These are phyloP conservation scores for Lactarius sp. DNA, from an alignment of 768 basidiomycete species.

Conservation along the genomic window DNA sequence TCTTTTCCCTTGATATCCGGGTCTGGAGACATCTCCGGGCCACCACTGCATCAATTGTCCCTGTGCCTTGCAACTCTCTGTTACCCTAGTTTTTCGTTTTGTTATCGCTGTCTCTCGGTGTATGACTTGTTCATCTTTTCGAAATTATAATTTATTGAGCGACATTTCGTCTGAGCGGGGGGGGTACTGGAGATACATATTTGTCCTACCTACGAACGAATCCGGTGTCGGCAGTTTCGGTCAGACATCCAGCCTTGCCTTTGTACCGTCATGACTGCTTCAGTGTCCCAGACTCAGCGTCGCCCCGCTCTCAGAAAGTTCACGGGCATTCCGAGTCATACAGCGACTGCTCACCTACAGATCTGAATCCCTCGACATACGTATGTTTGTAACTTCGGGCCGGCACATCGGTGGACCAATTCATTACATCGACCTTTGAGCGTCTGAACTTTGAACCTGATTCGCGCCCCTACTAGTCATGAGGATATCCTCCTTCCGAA, in stretches of 20 bases:
- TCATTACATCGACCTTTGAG: too few relatives aligned
- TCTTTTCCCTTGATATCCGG: background rate
- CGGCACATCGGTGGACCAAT: background rate
- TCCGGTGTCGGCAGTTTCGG: background rate
- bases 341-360: conserved; percentile 10
- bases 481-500: conserved; percentile 35
- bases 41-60: background rate
- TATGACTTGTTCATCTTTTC: background rate
- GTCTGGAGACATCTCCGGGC: background rate
- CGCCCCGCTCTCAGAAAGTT: conserved; percentile 7
- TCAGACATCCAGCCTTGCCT: background rate
- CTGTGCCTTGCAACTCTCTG: background rate
- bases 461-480: background rate
- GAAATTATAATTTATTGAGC: too few relatives aligned
- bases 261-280: conserved; percentile 6
- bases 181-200: background rate
- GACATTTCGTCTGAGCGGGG: too few relatives aligned
- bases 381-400: background rate
- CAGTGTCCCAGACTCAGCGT: conserved; percentile 3
- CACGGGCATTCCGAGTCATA: conserved; percentile 18
- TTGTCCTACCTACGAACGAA: background rate
- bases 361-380: conserved; percentile 10
- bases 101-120: background rate
- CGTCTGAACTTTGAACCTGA: too few relatives aligned
- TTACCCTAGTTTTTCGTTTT: background rate